Percentiles rank a stretch among this genome's conserved stretches.
phyloP scores from a whole-genome alignment of 1,284 basidiomycete species.

The Ganoderma meredithae region DNA sequence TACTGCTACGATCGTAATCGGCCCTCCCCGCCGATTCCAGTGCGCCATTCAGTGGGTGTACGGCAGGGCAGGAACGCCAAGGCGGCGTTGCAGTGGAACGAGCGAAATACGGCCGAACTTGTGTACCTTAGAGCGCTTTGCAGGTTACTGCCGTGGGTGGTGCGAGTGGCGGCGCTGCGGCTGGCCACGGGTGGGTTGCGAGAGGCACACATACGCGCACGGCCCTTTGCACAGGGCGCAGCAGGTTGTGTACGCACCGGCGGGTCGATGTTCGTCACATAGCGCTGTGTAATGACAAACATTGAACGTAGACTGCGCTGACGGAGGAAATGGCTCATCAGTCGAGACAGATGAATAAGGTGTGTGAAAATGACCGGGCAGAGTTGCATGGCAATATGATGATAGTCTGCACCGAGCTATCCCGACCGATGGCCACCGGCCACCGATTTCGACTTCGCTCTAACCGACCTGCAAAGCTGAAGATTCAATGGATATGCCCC shows the following conservation, averaged over 20 bases:
- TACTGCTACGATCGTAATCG: constrained; percentile 1
- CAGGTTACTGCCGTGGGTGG: neutral
- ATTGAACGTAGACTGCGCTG: constrained; percentile 8
- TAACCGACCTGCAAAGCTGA: neutral
- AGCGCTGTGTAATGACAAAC: neutral
- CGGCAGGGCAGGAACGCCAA: neutral
- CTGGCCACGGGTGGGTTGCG: neutral
- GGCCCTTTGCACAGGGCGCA: constrained; percentile 6
- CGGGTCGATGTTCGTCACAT: neutral
- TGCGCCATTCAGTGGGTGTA: neutral
- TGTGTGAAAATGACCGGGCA: neutral
- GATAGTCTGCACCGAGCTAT: neutral
- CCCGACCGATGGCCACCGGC: neutral
- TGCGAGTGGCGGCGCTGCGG: constrained; percentile 10
- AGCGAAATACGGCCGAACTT: neutral
- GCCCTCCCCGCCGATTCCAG: neutral
- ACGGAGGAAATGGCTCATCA: neutral
- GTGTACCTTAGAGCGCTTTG: constrained; percentile 5
- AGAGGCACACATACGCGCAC: neutral
- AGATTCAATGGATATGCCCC: neutral
- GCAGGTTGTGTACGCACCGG: constrained; percentile 1
- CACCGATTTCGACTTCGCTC: neutral
- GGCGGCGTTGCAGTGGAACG: neutral
- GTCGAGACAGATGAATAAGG: neutral
- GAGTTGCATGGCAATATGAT: neutral